phyloP scores from a whole-genome alignment of 371 early-diverging fungal species.

The Chytridiales sp. region DNA sequence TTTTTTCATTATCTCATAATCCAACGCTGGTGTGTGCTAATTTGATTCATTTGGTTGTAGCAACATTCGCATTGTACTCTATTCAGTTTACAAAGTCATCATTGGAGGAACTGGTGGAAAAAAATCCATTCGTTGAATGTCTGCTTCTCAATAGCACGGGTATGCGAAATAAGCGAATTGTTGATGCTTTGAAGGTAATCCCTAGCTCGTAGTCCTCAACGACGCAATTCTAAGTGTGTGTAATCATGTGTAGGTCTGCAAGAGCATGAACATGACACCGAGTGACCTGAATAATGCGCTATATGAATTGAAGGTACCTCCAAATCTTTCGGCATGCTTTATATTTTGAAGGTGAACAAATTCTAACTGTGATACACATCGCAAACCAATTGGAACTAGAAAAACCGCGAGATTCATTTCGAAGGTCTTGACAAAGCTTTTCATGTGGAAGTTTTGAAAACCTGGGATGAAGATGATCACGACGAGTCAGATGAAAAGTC shows the following conservation, averaged over 20 bases:
- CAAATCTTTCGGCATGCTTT: background rate
- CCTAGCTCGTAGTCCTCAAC: background rate
- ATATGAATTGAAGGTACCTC: slow-evolving; percentile 10
- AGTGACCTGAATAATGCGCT: background rate
- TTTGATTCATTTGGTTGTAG: slow-evolving; percentile 6
- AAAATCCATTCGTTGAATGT: slow-evolving; percentile 21
- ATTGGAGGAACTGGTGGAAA: slow-evolving; percentile 23
- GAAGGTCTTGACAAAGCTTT: slow-evolving; percentile 22
- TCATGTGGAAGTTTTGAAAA: slow-evolving; percentile 21
- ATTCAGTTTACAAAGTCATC: slow-evolving; percentile 26
- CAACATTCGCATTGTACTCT: slow-evolving; percentile 10
- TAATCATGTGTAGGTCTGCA: slow-evolving; percentile 20
- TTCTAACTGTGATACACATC: too few relatives aligned
- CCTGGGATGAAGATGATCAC: slow-evolving; percentile 1
- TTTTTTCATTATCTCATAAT: too few relatives aligned
- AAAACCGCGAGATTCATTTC: slow-evolving; percentile 23
- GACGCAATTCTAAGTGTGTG: too few relatives aligned
- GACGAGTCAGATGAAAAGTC: background rate
- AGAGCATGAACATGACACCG: slow-evolving; percentile 1
- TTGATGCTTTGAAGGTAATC: slow-evolving; percentile 26
- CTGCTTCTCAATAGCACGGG: too few relatives aligned
- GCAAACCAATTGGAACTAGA: slow-evolving; percentile 8
- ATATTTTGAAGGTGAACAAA: too few relatives aligned
- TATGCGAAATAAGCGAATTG: background rate
- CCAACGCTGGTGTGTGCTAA: too few relatives aligned